Conservation (phyloP, 345 rosid genomes). For the Hibiscus syriacus region DNA sequence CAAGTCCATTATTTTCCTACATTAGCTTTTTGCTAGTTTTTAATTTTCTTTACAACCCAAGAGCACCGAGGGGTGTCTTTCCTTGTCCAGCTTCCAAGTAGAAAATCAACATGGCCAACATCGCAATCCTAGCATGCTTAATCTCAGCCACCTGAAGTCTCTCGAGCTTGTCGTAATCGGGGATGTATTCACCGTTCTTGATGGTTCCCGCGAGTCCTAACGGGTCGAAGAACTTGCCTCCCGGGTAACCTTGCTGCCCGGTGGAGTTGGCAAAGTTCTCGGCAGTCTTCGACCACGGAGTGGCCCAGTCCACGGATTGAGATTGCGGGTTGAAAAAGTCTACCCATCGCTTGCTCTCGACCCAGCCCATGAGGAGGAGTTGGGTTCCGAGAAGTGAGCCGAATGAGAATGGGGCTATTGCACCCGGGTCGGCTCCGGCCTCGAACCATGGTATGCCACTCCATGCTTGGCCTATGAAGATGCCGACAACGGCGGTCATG, state of each 20-base stretch:
- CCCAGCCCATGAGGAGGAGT: constrained; percentile 96
- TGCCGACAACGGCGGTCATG: constrained; percentile 80
- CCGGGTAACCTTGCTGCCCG: constrained; percentile 88
- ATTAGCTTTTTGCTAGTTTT: background rate
- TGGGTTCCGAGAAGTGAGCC: constrained; percentile 88
- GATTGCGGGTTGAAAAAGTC: constrained; percentile 95
- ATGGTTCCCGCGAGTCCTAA: constrained; percentile 58
- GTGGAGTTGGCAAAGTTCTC: constrained; percentile 85
- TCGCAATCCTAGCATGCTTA: constrained; percentile 88
- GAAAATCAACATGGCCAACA: constrained; percentile 91
- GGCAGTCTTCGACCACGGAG: constrained; percentile 84
- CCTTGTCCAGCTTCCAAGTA: constrained; percentile 98
- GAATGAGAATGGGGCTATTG: constrained; percentile 86
- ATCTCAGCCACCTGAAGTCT: constrained; percentile 90
- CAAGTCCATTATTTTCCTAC: background rate
- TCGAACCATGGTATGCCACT: constrained; percentile 95
- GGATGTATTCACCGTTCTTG: constrained; percentile 55
- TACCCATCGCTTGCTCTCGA: constrained; percentile 95
- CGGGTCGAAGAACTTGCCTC: constrained; percentile 94
- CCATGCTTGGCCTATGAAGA: constrained; percentile 93
- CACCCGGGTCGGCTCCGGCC: constrained; percentile 86
- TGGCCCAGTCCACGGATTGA: constrained; percentile 92
- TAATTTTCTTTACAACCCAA: constrained; percentile 53
- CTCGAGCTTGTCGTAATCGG: constrained; percentile 74
- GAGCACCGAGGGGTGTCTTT: constrained; percentile 93